Evolutionary conservation across 768 basidiomycete genomes (phyloP).

Genomic region (Boletus reticulatus): DNA sequence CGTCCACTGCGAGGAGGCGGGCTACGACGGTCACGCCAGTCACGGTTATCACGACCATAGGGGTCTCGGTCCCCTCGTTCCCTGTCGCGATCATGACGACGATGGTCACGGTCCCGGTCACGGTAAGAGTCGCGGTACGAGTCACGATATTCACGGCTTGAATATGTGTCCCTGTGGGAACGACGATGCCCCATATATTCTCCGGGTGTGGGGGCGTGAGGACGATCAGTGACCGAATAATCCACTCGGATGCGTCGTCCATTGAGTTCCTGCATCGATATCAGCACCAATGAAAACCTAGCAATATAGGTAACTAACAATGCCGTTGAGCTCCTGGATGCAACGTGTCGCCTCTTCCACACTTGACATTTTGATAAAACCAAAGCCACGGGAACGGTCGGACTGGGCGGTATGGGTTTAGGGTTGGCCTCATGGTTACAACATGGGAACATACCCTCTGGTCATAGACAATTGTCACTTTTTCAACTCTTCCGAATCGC

Average conservation of each 20-base stretch:
- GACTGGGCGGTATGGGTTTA: constrained; percentile 48
- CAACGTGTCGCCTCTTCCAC: constrained; percentile 87
- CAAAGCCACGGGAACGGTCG: constrained; percentile 95
- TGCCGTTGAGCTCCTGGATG: constrained; percentile 88
- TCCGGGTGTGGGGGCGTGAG: constrained; percentile 95
- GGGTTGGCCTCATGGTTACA: constrained; percentile 10
- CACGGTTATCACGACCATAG: constrained; percentile 67
- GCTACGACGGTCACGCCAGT: constrained; percentile 82
- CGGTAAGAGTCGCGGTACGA: constrained; percentile 42
- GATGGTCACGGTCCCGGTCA: constrained; percentile 43
- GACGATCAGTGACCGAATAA: constrained; percentile 90
- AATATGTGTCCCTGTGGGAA: constrained; percentile 44
- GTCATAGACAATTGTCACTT: constrained; percentile 96
- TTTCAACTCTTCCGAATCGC: constrained; percentile 86
- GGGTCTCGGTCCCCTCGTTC: constrained; percentile 58
- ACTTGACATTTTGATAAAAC: constrained; percentile 91
- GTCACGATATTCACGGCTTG: constrained; percentile 45
- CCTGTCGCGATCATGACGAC: constrained; percentile 43
- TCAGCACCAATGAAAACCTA: constrained; percentile 6
- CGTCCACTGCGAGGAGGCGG: constrained; percentile 63
- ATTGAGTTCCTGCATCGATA: constrained; percentile 70
- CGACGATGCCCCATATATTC: constrained; percentile 96
- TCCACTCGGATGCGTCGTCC: constrained; percentile 96
- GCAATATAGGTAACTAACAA: constrained; percentile 50
- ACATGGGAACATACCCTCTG: constrained; percentile 65